A percentile compares a stretch with the other conserved stretches of the same genome.
Evolutionary conservation across 192 early-diverging fungal genomes (phyloP).

Genomic region (Glomus cerebriforme): DNA sequence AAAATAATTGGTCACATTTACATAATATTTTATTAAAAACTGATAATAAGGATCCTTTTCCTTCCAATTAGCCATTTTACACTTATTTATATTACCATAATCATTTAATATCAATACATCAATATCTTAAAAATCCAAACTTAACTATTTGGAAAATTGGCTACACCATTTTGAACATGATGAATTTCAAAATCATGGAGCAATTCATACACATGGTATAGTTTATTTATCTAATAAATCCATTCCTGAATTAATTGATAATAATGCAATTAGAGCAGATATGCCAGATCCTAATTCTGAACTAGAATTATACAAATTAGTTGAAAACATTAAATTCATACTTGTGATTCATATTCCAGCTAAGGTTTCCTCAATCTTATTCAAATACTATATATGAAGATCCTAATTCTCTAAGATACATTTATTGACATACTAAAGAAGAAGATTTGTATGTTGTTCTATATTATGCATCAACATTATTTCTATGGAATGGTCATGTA

Average conservation of each 20-base stretch:
- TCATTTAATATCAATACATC: not conserved
- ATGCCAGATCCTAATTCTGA: not conserved
- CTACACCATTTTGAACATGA: constrained; percentile 4
- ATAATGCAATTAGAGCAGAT: not conserved
- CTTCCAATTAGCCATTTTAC: constrained; percentile 3
- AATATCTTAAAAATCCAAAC: not conserved
- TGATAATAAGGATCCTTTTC: not conserved
- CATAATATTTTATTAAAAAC: not conserved
- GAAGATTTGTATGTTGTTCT: not conserved
- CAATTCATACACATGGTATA: constrained; percentile 4
- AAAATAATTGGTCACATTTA: constrained; percentile 2
- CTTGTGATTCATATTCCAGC: not conserved
- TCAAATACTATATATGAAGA: no score
- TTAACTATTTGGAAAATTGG: not conserved
- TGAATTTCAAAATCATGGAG: constrained; percentile 21
- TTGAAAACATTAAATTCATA: not conserved
- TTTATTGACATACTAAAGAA: no score
- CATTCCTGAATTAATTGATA: not conserved
- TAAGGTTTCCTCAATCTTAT: no score
- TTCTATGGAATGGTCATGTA: not conserved
- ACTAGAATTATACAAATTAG: not conserved
- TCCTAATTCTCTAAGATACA: no score
- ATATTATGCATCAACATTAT: not conserved
- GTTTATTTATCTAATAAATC: not conserved
- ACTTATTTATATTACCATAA: not conserved